A percentile compares a stretch with the other conserved stretches of the same genome.
Evolutionary conservation across 495 filamentous ascomycete genomes (phyloP).

Genomic region (Clohesyomyces aquaticus): DNA sequence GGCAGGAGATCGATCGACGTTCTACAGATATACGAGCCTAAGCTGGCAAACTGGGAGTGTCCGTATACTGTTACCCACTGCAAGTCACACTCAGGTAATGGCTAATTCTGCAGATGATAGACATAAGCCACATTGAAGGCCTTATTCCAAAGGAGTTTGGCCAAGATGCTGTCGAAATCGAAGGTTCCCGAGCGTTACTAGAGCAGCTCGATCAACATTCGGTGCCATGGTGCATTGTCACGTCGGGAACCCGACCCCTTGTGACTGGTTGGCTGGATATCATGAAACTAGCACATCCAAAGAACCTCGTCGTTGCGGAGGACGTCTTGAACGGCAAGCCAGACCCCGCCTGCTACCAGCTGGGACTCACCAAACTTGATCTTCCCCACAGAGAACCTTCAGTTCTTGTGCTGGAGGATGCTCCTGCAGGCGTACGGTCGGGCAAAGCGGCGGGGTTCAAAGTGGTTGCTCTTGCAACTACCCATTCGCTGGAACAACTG

Average conservation of each 20-base stretch:
- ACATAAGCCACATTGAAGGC: slow-evolving; percentile 77
- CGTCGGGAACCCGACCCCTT: slow-evolving; percentile 80
- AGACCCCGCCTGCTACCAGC: slow-evolving; percentile 78
- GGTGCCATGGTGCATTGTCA: slow-evolving; percentile 89
- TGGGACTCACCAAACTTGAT: slow-evolving; percentile 68
- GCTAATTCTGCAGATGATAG: slow-evolving; percentile 51
- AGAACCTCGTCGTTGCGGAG: slow-evolving; percentile 80
- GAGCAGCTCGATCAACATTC: slow-evolving; percentile 58
- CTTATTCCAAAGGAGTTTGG: slow-evolving; percentile 76
- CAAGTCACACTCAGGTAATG: background rate
- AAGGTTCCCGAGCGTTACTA: slow-evolving; percentile 65
- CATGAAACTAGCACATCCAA: slow-evolving; percentile 71
- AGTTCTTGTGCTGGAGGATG: slow-evolving; percentile 87
- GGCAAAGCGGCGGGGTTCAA: slow-evolving; percentile 89
- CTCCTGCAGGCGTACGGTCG: slow-evolving; percentile 84
- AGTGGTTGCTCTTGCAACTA: slow-evolving; percentile 86
- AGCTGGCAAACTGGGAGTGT: slow-evolving; percentile 91
- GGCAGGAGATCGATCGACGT: slow-evolving; percentile 84
- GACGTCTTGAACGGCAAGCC: slow-evolving; percentile 88
- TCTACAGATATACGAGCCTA: slow-evolving; percentile 71
- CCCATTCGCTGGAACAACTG: slow-evolving; percentile 74
- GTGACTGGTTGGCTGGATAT: slow-evolving; percentile 85
- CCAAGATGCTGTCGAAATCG: slow-evolving; percentile 78
- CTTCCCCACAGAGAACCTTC: slow-evolving; percentile 51
- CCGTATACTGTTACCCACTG: slow-evolving; percentile 46